Conservation (phyloP, 2,329 filamentous ascomycete species). For the Colletotrichum endophyticum region DNA sequence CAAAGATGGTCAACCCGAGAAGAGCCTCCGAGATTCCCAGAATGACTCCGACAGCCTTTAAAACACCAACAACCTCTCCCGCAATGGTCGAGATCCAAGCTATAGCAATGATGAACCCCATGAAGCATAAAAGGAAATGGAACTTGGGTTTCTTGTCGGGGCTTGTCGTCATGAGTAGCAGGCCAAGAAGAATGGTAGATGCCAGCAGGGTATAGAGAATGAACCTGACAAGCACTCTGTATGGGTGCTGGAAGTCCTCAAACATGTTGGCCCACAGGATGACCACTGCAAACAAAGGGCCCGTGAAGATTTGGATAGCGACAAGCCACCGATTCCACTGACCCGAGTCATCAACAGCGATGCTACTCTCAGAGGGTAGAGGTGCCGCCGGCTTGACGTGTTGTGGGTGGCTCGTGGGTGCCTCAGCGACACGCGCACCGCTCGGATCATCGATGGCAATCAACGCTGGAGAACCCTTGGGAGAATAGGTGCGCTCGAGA, state of each 20-base stretch:
- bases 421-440: slow-evolving; percentile 14
- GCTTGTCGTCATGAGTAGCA: slow-evolving; percentile 73
- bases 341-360: slow-evolving; percentile 37
- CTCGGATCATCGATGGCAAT: slow-evolving; percentile 28
- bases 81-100: slow-evolving; percentile 97
- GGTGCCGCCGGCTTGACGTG: neutral
- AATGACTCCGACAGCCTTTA: slow-evolving; percentile 93
- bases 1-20: slow-evolving; percentile 92
- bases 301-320: slow-evolving; percentile 82
- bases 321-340: slow-evolving; percentile 94
- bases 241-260: slow-evolving; percentile 61
- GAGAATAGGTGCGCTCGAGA: slow-evolving; percentile 24
- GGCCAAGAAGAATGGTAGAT: slow-evolving; percentile 70
- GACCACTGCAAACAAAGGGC: slow-evolving; percentile 81
- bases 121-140: slow-evolving; percentile 80
- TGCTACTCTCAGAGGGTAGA: slow-evolving; percentile 16
- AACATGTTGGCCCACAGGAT: slow-evolving; percentile 75
- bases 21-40: slow-evolving; percentile 94
- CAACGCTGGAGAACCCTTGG: slow-evolving; percentile 34
- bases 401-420: slow-evolving; percentile 1
- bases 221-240: slow-evolving; percentile 58
- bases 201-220: slow-evolving; percentile 68
- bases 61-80: slow-evolving; percentile 90
- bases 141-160: slow-evolving; percentile 72
- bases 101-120: slow-evolving; percentile 90